phyloP scores from a whole-genome alignment of 352 stramenopile species.

The Thalassiosira sp. region DNA sequence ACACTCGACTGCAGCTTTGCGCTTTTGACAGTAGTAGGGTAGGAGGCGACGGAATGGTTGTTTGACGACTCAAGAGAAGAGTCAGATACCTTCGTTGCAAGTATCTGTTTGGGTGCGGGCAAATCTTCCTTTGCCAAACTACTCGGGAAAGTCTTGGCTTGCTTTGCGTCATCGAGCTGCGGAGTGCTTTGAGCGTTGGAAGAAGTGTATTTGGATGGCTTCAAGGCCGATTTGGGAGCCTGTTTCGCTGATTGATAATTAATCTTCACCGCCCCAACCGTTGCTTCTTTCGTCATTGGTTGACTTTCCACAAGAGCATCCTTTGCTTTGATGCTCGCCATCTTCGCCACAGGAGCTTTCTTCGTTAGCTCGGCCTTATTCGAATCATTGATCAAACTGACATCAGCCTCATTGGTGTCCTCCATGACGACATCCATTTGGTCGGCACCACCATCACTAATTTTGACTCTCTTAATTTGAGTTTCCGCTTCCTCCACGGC shows the following conservation, averaged over 20 bases:
- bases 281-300: background rate
- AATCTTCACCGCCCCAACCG: slow-evolving; percentile 4
- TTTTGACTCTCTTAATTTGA: slow-evolving; percentile 9
- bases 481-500: background rate
- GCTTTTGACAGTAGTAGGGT: slow-evolving; percentile 9
- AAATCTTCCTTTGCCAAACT: background rate
- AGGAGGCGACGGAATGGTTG: slow-evolving; percentile 2
- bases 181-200: slow-evolving; percentile 9
- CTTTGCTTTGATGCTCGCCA: too few relatives aligned
- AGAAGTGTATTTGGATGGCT: slow-evolving; percentile 42
- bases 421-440: slow-evolving; percentile 34
- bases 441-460: slow-evolving; percentile 24
- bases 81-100: slow-evolving; percentile 12
- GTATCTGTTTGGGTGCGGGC: slow-evolving; percentile 1
- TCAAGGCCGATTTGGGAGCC: slow-evolving; percentile 40
- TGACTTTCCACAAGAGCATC: background rate
- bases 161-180: slow-evolving; percentile 2
- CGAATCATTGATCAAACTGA: background rate
- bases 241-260: too few relatives aligned
- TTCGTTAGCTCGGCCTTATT: slow-evolving; percentile 3
- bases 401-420: slow-evolving; percentile 11
- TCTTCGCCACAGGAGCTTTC: too few relatives aligned
- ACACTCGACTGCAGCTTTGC: slow-evolving; percentile 4
- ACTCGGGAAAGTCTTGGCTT: background rate
- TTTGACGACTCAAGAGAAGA: slow-evolving; percentile 21